Percentiles rank a stretch among this genome's conserved stretches.
Evolutionary conservation across 2,329 filamentous ascomycete genomes (phyloP).

Genomic region (Pseudogymnoascus sp.): DNA sequence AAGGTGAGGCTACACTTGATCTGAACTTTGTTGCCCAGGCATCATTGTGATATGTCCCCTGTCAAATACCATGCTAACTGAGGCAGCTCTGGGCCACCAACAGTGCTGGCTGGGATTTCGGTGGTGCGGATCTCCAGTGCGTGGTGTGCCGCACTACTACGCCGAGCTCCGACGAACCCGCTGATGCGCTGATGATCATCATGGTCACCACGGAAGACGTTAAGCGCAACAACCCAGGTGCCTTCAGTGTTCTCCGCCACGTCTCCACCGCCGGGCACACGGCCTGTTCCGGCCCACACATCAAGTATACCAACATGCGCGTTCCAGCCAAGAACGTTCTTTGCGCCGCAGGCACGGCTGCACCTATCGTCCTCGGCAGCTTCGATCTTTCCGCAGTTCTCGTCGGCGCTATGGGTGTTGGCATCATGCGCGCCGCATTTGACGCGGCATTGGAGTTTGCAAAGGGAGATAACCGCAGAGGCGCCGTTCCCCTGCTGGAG

Average conservation of each 20-base stretch:
- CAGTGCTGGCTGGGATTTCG: conserved; percentile 45
- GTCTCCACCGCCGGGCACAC: conserved; percentile 40
- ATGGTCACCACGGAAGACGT: conserved; percentile 43
- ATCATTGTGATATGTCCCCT: not conserved
- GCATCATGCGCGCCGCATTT: conserved; percentile 47
- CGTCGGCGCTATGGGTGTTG: conserved; percentile 47
- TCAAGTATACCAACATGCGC: conserved; percentile 40
- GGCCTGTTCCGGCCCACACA: conserved; percentile 42
- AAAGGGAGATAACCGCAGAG: conserved; percentile 39
- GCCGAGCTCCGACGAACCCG: conserved; percentile 25
- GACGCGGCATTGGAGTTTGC: conserved; percentile 45
- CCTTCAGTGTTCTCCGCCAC: conserved; percentile 42
- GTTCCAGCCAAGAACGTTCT: conserved; percentile 43
- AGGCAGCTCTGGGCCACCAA: conserved; percentile 47
- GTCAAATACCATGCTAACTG: not conserved
- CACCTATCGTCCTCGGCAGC: conserved; percentile 34
- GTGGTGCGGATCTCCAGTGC: conserved; percentile 45
- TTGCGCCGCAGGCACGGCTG: conserved; percentile 37
- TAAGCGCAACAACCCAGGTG: conserved; percentile 34
- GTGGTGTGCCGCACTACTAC: conserved; percentile 40
- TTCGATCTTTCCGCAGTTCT: conserved; percentile 40
- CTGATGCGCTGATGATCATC: conserved; percentile 40
- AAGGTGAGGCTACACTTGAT: conserved; percentile 33
- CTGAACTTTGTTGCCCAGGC: not conserved
- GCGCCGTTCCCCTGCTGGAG: conserved; percentile 38